Evolutionary conservation across 352 stramenopile genomes (phyloP), one percentile per base, ranked within the genome.

Genomic region (Stephanocyclus meneghinianus): DNA sequence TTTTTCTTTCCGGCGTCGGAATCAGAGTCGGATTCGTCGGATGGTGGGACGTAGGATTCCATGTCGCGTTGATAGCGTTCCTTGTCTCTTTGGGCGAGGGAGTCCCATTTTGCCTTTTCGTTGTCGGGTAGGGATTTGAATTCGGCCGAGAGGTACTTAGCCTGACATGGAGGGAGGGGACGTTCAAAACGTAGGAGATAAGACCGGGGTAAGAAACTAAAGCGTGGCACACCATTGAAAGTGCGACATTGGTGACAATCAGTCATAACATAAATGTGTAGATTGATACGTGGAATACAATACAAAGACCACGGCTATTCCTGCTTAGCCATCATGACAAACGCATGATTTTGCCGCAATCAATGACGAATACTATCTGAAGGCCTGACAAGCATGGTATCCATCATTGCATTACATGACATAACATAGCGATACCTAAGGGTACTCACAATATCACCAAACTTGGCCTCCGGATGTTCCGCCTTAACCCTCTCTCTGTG

Each of bases 71-170:
- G 86, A 90, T 98, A 98, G 51, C 87, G 75, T 16, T 86, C 84
- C 79, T 96, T 96, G 87, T 98, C 97, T 82, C 96, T 92, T 72
- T 97, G 94, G 1, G 95, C 93, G 71, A 97, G 91, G 55, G 90
- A 90, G 40, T 95, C 93, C 95, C 85, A 92, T 66, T 86, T 85
- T 8, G 71, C 84, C 48, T 67, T 74, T 50, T 90, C 83, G 32
- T 90, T 67, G 1, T 29, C 59, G 21, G 83, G 85, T 13, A 92
- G 78, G 37, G 87, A 78, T 55, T 69, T 63, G 55, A 63, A 63
- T 18, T 63, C 55, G 6, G n/a, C 32, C 21, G 55, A 63, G 0
- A 63, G 55, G 30, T 45, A 63, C 40, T 87, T 87, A 35, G 87
- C 87, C 78, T 85, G 44, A 40, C 7, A 8, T 2, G 35, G 35